These are phyloP conservation scores for Eimeria falciformis DNA, from an alignment of 169 alveolate genomes.

Conservation along the genomic window DNA sequence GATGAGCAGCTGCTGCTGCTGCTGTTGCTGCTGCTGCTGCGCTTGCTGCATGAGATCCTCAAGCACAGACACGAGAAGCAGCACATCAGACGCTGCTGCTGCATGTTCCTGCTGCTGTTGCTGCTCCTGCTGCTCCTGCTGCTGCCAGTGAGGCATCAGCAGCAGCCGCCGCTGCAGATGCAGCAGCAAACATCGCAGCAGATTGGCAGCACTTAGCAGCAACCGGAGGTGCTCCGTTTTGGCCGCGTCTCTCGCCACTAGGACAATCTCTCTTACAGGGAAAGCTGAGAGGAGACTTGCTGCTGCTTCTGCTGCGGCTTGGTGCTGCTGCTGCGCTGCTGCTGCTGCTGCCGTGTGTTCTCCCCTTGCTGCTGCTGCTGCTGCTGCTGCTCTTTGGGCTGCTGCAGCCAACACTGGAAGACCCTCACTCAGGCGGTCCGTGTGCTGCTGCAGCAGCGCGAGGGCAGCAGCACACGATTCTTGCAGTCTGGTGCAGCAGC, in stretches of 20 bases:
- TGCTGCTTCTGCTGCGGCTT: constrained; percentile 70
- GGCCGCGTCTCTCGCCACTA: constrained; percentile 31
- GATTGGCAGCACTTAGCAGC: constrained; percentile 42
- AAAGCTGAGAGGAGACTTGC: constrained; percentile 38
- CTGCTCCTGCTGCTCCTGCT: constrained; percentile 26
- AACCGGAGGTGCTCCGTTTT: constrained; percentile 2
- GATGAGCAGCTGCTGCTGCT: constrained; percentile 56
- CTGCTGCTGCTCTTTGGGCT: constrained; percentile 34
- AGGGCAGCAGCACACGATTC: constrained; percentile 42
- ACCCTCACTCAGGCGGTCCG: constrained; percentile 30
- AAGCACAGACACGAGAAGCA: constrained; percentile 55
- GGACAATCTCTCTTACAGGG: constrained; percentile 28
- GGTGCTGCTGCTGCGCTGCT: constrained; percentile 38
- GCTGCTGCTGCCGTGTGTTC: constrained; percentile 27
- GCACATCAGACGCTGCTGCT: constrained; percentile 58
- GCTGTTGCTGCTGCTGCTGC: constrained; percentile 61
- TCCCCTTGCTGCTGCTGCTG: background rate
- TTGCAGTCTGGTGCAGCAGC: constrained; percentile 43
- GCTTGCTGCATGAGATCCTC: constrained; percentile 52
- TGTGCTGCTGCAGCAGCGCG: constrained; percentile 63
- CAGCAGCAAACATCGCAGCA: constrained; percentile 62
- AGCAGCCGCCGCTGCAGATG: constrained; percentile 69
- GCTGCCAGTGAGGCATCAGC: constrained; percentile 26
- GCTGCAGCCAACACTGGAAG: constrained; percentile 56
- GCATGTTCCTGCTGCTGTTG: background rate